A percentile compares a stretch with the other conserved stretches of the same genome.
These are phyloP conservation scores for Silybum marianum DNA, from an alignment of 129 eudicot genomes.

Conservation along the genomic window DNA sequence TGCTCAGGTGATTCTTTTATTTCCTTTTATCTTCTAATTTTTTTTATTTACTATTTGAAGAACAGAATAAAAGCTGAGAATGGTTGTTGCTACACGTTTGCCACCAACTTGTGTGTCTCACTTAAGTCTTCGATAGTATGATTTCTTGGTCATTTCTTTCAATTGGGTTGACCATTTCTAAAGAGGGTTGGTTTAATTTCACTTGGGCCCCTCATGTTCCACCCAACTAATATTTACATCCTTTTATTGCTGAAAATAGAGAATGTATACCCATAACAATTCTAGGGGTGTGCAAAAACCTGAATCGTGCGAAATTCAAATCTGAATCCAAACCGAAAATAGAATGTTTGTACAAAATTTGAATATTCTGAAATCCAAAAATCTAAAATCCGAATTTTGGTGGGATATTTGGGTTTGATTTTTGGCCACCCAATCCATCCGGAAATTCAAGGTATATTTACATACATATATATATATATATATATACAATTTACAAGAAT, in stretches of 20 bases:
- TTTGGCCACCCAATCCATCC: no score
- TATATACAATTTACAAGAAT: no score
- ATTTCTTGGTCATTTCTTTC: conserved; percentile 7
- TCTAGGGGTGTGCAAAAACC: no score
- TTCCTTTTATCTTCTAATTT: neutral
- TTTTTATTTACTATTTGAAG: neutral
- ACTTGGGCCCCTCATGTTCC: neutral
- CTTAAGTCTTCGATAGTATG: conserved; percentile 10
- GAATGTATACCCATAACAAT: no score
- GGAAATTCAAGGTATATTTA: no score
- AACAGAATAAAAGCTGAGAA: neutral
- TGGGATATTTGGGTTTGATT: no score
- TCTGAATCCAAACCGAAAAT: no score
- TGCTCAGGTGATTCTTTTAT: neutral
- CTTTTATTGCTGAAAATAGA: neutral
- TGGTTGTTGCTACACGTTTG: conserved; percentile 17
- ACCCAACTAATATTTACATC: neutral
- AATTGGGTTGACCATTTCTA: neutral
- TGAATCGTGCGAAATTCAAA: no score
- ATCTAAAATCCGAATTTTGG: no score
- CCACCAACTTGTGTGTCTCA: conserved; percentile 22
- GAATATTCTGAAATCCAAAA: no score
- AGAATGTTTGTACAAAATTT: no score
- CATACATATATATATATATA: no score
- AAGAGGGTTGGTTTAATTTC: neutral